Conservation (phyloP, 257 asterid species). For the Gentiana dahurica region DNA sequence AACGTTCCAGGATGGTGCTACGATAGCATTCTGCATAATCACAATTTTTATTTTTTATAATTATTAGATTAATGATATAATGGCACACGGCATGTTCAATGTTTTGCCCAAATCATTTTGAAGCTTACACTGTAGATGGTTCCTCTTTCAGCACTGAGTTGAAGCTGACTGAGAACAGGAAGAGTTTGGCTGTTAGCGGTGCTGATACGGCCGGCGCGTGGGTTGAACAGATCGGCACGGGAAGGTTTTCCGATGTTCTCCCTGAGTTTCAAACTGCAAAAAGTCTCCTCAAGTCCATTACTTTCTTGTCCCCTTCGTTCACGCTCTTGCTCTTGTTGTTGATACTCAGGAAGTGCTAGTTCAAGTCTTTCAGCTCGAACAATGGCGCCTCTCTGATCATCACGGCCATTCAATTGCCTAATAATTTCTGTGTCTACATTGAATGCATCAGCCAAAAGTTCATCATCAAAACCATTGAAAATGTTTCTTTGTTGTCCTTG, state of each 20-base stretch:
- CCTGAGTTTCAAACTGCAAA: constrained; percentile 31
- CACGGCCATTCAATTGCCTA: constrained; percentile 20
- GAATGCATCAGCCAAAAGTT: constrained; percentile 31
- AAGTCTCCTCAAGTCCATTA: constrained; percentile 49
- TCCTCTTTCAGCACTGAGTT: constrained; percentile 47
- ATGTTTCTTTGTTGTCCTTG: constrained; percentile 15
- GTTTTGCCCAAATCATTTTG: no score
- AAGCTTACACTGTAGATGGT: constrained; percentile 40
- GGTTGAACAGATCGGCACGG: constrained; percentile 39
- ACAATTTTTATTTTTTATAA: no score
- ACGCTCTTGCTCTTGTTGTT: constrained; percentile 5
- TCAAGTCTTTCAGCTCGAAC: constrained; percentile 30
- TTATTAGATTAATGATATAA: no score
- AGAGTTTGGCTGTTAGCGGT: constrained; percentile 43
- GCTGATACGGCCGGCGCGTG: constrained; percentile 50
- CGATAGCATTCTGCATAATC: no score
- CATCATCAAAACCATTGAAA: constrained; percentile 26
- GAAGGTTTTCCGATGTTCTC: constrained; percentile 33
- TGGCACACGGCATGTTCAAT: no score
- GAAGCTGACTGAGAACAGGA: constrained; percentile 36
- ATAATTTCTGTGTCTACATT: constrained; percentile 12
- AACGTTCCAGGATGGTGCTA: no score
- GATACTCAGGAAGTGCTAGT: constrained; percentile 22
- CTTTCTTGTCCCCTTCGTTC: constrained; percentile 2
- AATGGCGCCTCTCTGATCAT: constrained; percentile 45